Conservation (phyloP, 257 asterid species). For the Solanum bulbocastanum region DNA sequence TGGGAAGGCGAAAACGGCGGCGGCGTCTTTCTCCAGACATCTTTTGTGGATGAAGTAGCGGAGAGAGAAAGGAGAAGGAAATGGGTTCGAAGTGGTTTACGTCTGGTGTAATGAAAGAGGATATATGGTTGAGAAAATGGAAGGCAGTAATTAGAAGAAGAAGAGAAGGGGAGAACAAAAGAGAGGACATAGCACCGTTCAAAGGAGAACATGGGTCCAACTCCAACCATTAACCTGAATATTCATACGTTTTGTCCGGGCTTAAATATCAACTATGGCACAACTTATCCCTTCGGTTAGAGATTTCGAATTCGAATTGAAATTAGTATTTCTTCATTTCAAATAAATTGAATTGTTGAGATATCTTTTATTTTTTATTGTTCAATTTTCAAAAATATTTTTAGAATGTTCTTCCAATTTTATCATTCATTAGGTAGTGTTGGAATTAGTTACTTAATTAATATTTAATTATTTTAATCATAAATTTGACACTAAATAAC, state of each 20-base stretch:
- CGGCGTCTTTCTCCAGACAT: slow-evolving; percentile 41
- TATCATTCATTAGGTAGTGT: too few species aligned
- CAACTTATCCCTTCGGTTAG: background rate
- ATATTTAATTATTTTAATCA: too few species aligned
- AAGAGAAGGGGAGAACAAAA: background rate
- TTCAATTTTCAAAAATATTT: rapidly evolving
- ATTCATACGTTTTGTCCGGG: background rate
- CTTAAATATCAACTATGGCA: background rate
- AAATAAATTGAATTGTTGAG: too few species aligned
- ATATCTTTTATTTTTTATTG: too few species aligned
- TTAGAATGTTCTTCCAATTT: too few species aligned
- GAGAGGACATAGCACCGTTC: background rate
- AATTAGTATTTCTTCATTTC: too few species aligned
- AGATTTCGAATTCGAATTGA: background rate
- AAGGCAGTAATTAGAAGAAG: background rate
- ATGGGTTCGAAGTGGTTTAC: slow-evolving; percentile 7
- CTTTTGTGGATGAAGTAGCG: slow-evolving; percentile 13
- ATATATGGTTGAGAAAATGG: slow-evolving; percentile 6
- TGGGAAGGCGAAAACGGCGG: background rate
- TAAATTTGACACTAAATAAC: too few species aligned
- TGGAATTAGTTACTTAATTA: too few species aligned
- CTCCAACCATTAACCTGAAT: background rate
- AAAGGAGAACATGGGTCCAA: background rate
- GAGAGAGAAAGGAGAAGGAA: slow-evolving; percentile 28
- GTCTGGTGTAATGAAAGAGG: slow-evolving; percentile 11